A percentile compares a stretch with the other conserved stretches of the same genome.
phyloP scores from a whole-genome alignment of 1,139 yeast genomes.

The Wickerhamiella infanticola region DNA sequence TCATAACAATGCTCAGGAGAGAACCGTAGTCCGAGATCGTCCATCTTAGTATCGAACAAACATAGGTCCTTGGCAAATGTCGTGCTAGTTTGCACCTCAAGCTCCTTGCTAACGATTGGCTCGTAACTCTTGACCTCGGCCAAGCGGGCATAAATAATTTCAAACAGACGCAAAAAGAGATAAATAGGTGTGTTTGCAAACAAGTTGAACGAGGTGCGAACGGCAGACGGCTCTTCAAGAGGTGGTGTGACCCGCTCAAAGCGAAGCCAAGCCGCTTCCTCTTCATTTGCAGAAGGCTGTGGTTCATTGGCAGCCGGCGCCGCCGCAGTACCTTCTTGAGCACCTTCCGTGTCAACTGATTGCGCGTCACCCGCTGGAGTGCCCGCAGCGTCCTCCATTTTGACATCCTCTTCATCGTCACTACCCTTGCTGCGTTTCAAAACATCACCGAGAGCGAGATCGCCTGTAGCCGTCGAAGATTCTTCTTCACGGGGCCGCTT shows the following conservation, averaged over 20 bases:
- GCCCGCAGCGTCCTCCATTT: slow-evolving; percentile 10
- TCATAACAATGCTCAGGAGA: slow-evolving; percentile 57
- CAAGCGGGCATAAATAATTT: slow-evolving; percentile 67
- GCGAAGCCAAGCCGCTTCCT: slow-evolving; percentile 17
- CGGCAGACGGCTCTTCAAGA: slow-evolving; percentile 8
- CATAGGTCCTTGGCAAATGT: slow-evolving; percentile 84
- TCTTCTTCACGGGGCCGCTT: slow-evolving; percentile 8
- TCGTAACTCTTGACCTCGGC: slow-evolving; percentile 56
- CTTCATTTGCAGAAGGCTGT: slow-evolving; percentile 12
- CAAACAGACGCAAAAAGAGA: slow-evolving; percentile 76
- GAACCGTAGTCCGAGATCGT: slow-evolving; percentile 64
- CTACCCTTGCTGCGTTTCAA: slow-evolving; percentile 5
- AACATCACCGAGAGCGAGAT: slow-evolving; percentile 2
- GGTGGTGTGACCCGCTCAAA: slow-evolving; percentile 14
- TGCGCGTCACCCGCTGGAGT: slow-evolving; percentile 12
- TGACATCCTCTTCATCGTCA: slow-evolving; percentile 11
- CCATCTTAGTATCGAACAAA: slow-evolving; percentile 64
- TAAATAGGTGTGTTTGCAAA: slow-evolving; percentile 88
- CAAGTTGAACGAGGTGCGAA: slow-evolving; percentile 41
- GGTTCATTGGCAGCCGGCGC: slow-evolving; percentile 14
- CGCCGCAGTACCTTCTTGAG: slow-evolving; percentile 13
- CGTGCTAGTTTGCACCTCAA: slow-evolving; percentile 42
- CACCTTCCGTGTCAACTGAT: slow-evolving; percentile 8
- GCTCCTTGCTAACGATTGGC: slow-evolving; percentile 55
- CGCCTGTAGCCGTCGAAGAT: neutral